A percentile compares a stretch with the other conserved stretches of the same genome.
phyloP scores from a whole-genome alignment of 1,284 basidiomycete genomes.

The Marasmius oreades region DNA sequence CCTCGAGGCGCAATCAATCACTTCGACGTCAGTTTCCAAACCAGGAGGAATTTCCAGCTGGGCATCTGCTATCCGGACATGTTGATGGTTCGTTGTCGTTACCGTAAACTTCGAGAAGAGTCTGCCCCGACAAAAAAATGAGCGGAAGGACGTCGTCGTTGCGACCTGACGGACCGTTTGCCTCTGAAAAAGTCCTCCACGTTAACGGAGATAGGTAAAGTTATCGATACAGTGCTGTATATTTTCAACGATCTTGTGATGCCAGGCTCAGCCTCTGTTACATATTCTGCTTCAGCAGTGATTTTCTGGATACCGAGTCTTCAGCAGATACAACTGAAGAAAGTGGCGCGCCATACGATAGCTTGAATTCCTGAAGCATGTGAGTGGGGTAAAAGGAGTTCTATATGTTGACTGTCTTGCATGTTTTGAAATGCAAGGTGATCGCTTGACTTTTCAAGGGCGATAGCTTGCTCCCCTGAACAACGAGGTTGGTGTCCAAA shows the following conservation, averaged over 20 bases:
- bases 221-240: constrained; percentile 52
- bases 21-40: constrained; percentile 45
- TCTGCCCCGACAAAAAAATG: constrained; percentile 31
- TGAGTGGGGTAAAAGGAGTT: constrained; percentile 59
- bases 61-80: constrained; percentile 63
- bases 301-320: constrained; percentile 50
- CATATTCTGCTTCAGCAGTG: constrained; percentile 57
- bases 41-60: constrained; percentile 43
- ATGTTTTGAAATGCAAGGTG: constrained; percentile 47
- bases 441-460: constrained; percentile 35
- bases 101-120: constrained; percentile 80
- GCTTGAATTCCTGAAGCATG: constrained; percentile 52
- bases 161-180: constrained; percentile 41
- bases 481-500: neutral
- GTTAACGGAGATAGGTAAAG: constrained; percentile 77
- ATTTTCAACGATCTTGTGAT: constrained; percentile 49
- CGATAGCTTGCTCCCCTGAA: constrained; percentile 20
- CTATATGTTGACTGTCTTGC: constrained; percentile 38
- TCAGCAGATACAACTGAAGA: neutral
- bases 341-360: constrained; percentile 39
- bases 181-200: constrained; percentile 86
- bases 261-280: constrained; percentile 48
- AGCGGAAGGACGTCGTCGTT: neutral
- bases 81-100: constrained; percentile 67
- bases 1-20: constrained; percentile 42